Base-by-base conservation (phyloP, 1,284 basidiomycete species). In the Kalmanozyma brasiliensis region DNA sequence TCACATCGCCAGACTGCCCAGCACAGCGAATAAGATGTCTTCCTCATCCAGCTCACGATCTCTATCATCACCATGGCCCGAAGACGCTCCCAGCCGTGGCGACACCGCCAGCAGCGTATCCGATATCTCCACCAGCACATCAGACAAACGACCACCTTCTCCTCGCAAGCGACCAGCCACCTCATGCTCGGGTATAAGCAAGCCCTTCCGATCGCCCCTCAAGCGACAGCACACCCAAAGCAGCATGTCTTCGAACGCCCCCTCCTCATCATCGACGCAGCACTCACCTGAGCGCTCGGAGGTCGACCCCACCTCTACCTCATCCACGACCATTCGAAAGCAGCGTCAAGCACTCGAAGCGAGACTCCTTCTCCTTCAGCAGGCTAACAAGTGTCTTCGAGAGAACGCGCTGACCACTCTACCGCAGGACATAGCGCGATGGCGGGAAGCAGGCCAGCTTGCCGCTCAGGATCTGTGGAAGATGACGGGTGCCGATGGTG, bases 401-500 rank as follows among this genome's bases (percentile, higher is more conserved):
- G 55, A 66, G 4, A 30, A 42, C 4, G 44, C 59, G 1, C 49
- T 72, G 23, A 20, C 42, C 6, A 46, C 40, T 6, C 44, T 72
- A 17, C 68, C 68, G 4, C 22, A 52, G 20, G 49, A 59, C 11
- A 72, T 60, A 8, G 48, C 47, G 10, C 52, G 48, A 37, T 72
- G 68, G 68, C 51, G 63, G 8, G 47, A 67, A 44, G 68, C 68
- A 3, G 68, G 68, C 8, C 61, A 63, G 22, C 3, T 49, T 17
- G 68, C 68, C 4, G 63, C 68, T 3, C 55, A 60, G 33, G 68
- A 72, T 19, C 52, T 72, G 2, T 72, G 68, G 68, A 62, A 43
- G 45, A 36, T 63, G 41, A 63, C 63, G 13, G 63, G 63, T 14
- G 63, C 63, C 4, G 51, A 61, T 41, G 56, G 33, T 8, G 62